Evolutionary conservation across 108 stramenopile genomes (phyloP).

Genomic region (Nitzschia putrida): DNA sequence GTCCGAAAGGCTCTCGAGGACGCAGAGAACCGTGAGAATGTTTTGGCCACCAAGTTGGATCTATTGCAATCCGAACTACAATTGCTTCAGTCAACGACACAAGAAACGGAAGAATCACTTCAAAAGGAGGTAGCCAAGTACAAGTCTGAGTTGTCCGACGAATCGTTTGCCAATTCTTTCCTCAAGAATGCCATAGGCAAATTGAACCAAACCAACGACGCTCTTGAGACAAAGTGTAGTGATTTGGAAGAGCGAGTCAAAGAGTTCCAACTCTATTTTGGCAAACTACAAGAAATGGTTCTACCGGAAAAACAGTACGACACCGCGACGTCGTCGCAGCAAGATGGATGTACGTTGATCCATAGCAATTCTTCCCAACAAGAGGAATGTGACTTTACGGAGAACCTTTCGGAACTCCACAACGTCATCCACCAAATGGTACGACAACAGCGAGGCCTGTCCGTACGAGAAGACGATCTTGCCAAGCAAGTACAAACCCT

Average conservation of each 20-base stretch:
- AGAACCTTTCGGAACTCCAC: neutral
- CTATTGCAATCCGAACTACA: neutral
- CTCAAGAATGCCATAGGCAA: neutral
- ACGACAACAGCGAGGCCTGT: neutral
- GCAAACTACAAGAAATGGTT: neutral
- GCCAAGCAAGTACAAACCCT: neutral
- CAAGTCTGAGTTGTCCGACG: neutral
- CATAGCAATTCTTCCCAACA: neutral
- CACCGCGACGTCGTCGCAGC: neutral
- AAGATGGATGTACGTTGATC: neutral
- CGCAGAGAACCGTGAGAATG: neutral
- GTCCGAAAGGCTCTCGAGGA: neutral
- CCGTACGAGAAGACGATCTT: neutral
- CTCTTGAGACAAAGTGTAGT: neutral
- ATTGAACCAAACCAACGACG: slow-evolving; percentile 6
- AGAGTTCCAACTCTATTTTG: neutral
- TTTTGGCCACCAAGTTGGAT: neutral
- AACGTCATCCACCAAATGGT: neutral
- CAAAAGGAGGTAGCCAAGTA: neutral
- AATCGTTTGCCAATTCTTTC: neutral
- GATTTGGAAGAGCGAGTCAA: neutral
- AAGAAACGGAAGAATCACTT: neutral
- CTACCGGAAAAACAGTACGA: neutral
- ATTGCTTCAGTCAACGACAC: neutral
- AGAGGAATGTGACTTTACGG: neutral